Conservation (phyloP, 208 protist genomes). For the Trypanosoma platydactyli region DNA sequence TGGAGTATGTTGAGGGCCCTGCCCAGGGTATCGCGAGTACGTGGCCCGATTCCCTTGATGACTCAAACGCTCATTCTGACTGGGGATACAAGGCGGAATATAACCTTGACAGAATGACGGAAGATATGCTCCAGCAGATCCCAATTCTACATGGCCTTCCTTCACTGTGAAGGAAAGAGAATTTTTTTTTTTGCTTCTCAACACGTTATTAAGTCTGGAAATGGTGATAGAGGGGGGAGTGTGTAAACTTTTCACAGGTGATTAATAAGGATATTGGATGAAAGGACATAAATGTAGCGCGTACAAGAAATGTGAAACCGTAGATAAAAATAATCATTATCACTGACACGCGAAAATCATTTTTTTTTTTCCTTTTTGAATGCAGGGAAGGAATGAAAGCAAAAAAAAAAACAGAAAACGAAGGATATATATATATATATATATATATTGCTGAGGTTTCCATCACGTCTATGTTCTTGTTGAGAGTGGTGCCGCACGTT, state of each 20-base stretch:
- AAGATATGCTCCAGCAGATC: conserved; percentile 59
- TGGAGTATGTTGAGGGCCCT: conserved; percentile 66
- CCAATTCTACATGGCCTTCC: conserved; percentile 20
- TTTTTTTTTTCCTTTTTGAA: conserved; percentile 8
- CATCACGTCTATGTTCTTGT: no score
- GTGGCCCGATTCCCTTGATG: conserved; percentile 85
- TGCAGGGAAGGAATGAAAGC: not conserved
- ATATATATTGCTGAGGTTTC: no score
- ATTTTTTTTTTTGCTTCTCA: not conserved
- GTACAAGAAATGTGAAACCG: no score
- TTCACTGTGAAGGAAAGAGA: not conserved
- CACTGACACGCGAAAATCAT: not conserved
- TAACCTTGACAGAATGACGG: conserved; percentile 60
- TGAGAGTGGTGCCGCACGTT: no score
- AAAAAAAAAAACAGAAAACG: conserved; percentile 16
- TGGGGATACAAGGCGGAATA: conserved; percentile 62
- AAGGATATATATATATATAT: not conserved
- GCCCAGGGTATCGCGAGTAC: conserved; percentile 77
- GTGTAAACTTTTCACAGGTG: no score
- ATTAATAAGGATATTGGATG: no score
- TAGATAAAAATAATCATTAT: no score
- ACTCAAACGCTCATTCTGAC: conserved; percentile 66
- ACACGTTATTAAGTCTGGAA: no score
- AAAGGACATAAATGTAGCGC: no score
- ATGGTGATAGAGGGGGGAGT: no score